phyloP scores from a whole-genome alignment of 192 early-diverging fungal species.

The Coemansia sp. region DNA sequence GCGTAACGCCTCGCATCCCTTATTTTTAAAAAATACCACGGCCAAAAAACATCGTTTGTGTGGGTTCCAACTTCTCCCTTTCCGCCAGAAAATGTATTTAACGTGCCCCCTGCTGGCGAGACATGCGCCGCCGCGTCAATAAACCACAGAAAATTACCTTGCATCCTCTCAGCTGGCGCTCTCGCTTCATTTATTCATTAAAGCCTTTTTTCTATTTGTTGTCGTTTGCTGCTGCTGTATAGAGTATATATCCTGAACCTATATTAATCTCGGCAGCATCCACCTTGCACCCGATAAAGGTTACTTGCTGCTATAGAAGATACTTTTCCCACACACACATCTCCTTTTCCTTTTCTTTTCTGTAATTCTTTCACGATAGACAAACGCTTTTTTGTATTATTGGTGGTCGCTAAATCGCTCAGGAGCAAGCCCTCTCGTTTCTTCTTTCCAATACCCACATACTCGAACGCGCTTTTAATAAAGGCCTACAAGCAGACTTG shows the following conservation, averaged over 20 bases:
- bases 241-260: neutral
- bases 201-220: neutral
- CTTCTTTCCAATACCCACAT: neutral
- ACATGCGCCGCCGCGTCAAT: conserved; percentile 2
- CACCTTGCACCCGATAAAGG: neutral
- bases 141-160: conserved; percentile 10
- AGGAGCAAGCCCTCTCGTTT: neutral
- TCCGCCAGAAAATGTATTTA: conserved; percentile 3
- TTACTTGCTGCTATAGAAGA: neutral
- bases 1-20: conserved; percentile 6
- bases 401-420: neutral
- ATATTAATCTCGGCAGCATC: neutral
- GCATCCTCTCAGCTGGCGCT: conserved; percentile 7
- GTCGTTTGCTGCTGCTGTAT: neutral
- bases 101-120: neutral
- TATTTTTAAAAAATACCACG: conserved; percentile 2
- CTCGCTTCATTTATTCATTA: conserved; percentile 4
- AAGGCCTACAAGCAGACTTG: neutral
- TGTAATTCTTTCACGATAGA: neutral
- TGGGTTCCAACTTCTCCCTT: neutral
- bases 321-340: neutral
- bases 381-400: neutral
- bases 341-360: neutral
- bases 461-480: neutral
- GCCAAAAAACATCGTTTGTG: neutral